Base-by-base conservation (phyloP, 306 rosid species). In the Pyrus betulifolia region DNA sequence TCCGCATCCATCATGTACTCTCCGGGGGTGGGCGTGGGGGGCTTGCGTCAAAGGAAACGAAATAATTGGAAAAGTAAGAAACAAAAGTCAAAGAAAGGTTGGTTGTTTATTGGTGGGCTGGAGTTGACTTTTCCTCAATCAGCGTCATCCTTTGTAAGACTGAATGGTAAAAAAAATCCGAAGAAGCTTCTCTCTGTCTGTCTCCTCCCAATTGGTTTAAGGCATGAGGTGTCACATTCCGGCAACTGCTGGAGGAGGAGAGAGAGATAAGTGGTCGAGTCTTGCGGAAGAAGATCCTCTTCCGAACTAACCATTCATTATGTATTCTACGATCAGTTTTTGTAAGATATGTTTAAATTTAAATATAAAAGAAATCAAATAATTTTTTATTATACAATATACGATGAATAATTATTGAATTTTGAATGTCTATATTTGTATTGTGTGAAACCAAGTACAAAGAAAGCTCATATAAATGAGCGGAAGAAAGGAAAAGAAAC, bases 1-100 rank as follows among this genome's bases (percentile, higher is more conserved):
- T 84, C 72, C n/a, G 85, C 58, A 67, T 75, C 72, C 72, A 74
- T 73, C 67, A 40, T 54, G 23, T 8, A 46, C 18, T 33, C 42
- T 64, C 14, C 18, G 15, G 28, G 67, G 27, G 27, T 13, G 46
- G 64, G 31, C 64, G 78, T 74, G 15, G 28, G 28, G 67, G 27
- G 38, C 21, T 30, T 46, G 31, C 64, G 78, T 74, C 70, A 74
- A 74, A 62, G 22, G 12, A 42, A 54, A 17, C 2, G 55, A 51
- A 51, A 45, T 15, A 2, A 17, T 51, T 15, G 55, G 55, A 17
- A 51, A 51, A 17, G 3, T 0, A 5, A 17, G 8, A 15, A 15
- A 5, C 21, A 17, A 17, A 49, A 51, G 55, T 51, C 55, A 51
- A 17, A 51, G 55, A 51, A 49, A 2, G 70, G 46, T 21, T 45